A percentile compares a stretch with the other conserved stretches of the same genome.
These are phyloP conservation scores for Vaccinium vitisidaea DNA, from an alignment of 148 eudicot genomes.

Conservation along the genomic window DNA sequence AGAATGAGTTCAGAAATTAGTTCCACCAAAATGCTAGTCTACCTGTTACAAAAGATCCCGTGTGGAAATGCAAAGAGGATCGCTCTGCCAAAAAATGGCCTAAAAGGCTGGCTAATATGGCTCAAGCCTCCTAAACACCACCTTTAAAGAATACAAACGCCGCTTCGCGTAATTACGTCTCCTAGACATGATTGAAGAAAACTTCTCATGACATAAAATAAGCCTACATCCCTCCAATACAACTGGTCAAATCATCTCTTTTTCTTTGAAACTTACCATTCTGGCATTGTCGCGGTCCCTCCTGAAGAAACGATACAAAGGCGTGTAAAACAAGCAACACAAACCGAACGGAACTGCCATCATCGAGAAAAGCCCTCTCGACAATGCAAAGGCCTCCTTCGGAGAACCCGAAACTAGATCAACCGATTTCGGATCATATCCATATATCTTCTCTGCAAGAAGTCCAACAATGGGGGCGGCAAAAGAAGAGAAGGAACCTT, in stretches of 20 bases:
- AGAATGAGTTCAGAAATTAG: background rate
- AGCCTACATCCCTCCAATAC: background rate
- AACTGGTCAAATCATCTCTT: conserved; percentile 43
- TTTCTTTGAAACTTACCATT: conserved; percentile 56
- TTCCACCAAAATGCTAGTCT: background rate
- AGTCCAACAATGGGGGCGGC: conserved; percentile 96
- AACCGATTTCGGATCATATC: conserved; percentile 70
- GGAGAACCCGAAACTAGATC: conserved; percentile 52
- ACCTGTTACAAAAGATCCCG: background rate
- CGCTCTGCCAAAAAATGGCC: background rate
- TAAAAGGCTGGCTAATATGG: background rate
- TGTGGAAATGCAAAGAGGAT: background rate
- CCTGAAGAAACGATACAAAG: conserved; percentile 66
- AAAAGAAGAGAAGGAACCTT: conserved; percentile 88
- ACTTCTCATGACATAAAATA: background rate
- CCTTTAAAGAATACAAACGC: background rate
- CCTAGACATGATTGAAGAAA: background rate
- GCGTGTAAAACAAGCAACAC: conserved; percentile 81
- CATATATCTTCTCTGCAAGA: conserved; percentile 79
- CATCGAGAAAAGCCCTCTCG: conserved; percentile 84
- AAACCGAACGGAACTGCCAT: conserved; percentile 91
- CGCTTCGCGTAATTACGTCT: background rate
- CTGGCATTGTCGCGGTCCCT: conserved; percentile 70
- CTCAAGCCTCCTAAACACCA: background rate
- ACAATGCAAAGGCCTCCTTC: conserved; percentile 75